Conservation (phyloP, 257 asterid species). For the Leptodermis oblonga region DNA sequence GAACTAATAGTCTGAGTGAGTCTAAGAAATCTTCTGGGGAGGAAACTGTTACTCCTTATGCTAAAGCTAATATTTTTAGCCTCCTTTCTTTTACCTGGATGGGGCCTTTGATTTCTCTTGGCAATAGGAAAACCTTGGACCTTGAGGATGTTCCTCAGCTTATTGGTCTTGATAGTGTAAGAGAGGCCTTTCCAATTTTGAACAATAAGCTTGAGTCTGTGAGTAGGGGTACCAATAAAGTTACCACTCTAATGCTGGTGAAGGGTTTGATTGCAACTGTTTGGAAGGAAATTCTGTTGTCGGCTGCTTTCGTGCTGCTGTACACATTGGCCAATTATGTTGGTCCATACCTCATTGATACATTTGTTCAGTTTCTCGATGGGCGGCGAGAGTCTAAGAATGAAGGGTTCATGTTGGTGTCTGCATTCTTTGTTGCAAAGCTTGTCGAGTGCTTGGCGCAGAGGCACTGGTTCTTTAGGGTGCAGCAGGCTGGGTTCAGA, state of each 20-base stretch:
- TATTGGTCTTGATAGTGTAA: constrained; percentile 38
- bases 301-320: constrained; percentile 45
- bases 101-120: constrained; percentile 53
- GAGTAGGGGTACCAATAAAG: constrained; percentile 25
- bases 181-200: constrained; percentile 57
- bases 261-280: constrained; percentile 54
- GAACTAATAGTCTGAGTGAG: constrained; percentile 23
- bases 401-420: constrained; percentile 54
- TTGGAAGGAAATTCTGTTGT: constrained; percentile 44
- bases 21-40: constrained; percentile 43
- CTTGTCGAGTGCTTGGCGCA: constrained; percentile 59
- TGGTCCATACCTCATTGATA: constrained; percentile 75
- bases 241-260: constrained; percentile 64
- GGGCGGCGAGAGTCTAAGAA: constrained; percentile 41
- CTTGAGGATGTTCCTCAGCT: constrained; percentile 94
- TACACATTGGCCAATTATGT: constrained; percentile 53
- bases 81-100: constrained; percentile 74
- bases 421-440: constrained; percentile 56
- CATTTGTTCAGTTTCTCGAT: constrained; percentile 60
- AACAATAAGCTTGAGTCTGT: too few relatives aligned
- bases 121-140: constrained; percentile 59
- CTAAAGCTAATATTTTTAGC: constrained; percentile 47
- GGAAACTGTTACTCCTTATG: constrained; percentile 70
- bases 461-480: constrained; percentile 69
- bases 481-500: constrained; percentile 73